Conservation (phyloP, 306 rosid genomes). For the Ammopiptanthus mongolicus region DNA sequence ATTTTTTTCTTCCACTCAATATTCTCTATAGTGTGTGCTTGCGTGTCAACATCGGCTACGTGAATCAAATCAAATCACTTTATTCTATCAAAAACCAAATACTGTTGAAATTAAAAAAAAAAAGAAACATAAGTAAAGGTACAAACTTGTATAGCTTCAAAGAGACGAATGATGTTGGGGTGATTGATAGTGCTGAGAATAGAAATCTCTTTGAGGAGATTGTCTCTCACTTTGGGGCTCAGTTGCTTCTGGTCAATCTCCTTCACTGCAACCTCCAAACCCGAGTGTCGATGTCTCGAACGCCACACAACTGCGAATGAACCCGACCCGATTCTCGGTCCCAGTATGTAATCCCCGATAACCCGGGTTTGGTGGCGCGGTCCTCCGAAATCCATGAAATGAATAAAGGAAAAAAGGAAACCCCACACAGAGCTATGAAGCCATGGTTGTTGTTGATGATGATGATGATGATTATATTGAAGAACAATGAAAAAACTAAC, state of each 20-base stretch:
- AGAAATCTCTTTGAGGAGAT: conserved; percentile 71
- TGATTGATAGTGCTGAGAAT: conserved; percentile 77
- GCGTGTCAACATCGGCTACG: no score
- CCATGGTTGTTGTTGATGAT: no score
- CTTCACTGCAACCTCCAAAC: conserved; percentile 74
- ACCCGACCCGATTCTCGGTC: conserved; percentile 73
- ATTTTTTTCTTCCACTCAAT: no score
- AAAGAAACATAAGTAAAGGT: neutral
- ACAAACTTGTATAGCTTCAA: conserved; percentile 58
- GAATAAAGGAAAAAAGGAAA: neutral
- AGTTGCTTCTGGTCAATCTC: conserved; percentile 68
- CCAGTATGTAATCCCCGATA: conserved; percentile 79
- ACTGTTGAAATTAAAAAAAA: no score
- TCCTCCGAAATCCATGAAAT: conserved; percentile 44
- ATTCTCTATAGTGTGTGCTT: no score
- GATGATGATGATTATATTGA: no score
- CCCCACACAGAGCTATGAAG: neutral
- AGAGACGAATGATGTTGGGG: conserved; percentile 75
- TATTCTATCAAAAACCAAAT: no score
- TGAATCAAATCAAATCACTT: no score
- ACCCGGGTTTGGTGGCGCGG: conserved; percentile 27
- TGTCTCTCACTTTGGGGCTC: conserved; percentile 64
- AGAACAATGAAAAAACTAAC: no score
- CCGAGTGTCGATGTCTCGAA: conserved; percentile 63
- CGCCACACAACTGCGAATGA: conserved; percentile 90